Base-by-base conservation (phyloP, 163 green algal species). In the Smithsoniella earleae region DNA sequence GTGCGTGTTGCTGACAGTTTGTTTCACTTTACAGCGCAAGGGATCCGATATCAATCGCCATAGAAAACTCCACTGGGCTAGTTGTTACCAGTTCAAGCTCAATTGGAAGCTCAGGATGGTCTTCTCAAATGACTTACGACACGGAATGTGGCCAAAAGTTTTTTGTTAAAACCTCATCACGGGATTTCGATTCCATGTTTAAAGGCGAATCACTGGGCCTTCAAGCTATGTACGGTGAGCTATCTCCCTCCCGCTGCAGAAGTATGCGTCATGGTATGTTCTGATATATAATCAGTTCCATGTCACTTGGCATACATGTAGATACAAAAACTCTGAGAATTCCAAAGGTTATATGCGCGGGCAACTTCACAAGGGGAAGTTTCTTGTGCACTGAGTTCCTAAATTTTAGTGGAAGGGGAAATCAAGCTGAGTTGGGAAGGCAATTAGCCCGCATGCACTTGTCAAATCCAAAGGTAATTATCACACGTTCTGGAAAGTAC, bases 341-440 rank as follows among this genome's bases (percentile, higher is more conserved):
- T 20, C 89, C 88, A 3, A 80, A 92, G 38, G 86, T 90, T 16
- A 31, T 74, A 77, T 20, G 65, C 37, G 4, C 40, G 75, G 36
- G 46, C n/a, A 18, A 38, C 38, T 49, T 3, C 38, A 2, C 36
- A 62, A 44, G 74, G 37, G 86, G 84, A 33, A 85, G 76, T 28
- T 98, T 93, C 82, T 96, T 98, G 44, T 82, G 96, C 16, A 97
- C 97, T 90, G 93, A 98, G 80, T 78, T 89, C 62, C 79, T 98
- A 6, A 78, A 95, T 37, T 82, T 96, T 66, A 38, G 69, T 8
- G 78, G 76, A 8, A 46, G 75, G 10, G 36, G 52, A n/a, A 18
- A 43, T 37, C 78, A 83, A 73, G 75, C 76, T 18, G 85, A 90
- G 34, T 84, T 97, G 62, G 92, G 92, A 0, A 55, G 75, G 34